Percentiles rank a stretch among this genome's conserved stretches.
Evolutionary conservation across 129 eudicot species (phyloP).

Genomic region (Helianthus tuberosus): DNA sequence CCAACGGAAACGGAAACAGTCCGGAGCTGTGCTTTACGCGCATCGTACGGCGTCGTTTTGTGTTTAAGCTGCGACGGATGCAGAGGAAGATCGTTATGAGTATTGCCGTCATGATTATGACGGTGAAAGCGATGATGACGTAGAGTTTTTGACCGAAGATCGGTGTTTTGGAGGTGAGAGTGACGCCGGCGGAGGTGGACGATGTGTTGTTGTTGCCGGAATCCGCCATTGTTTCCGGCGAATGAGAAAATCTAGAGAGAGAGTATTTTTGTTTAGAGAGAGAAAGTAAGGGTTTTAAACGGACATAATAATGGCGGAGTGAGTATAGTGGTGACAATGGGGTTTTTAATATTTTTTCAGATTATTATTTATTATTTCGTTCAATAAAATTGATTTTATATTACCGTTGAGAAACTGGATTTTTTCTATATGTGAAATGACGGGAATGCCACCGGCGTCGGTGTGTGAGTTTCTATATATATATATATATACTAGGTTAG

Average conservation of each 20-base stretch:
- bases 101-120: slow-evolving; percentile 33
- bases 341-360: neutral
- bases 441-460: slow-evolving; percentile 30
- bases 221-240: slow-evolving; percentile 47
- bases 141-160: slow-evolving; percentile 66
- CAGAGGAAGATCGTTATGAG: slow-evolving; percentile 44
- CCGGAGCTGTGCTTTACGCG: slow-evolving; percentile 56
- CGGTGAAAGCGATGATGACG: slow-evolving; percentile 50
- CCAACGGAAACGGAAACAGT: slow-evolving; percentile 62
- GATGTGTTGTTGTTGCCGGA: slow-evolving; percentile 36
- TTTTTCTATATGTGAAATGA: slow-evolving; percentile 10
- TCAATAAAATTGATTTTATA: neutral
- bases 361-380: neutral
- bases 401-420: slow-evolving; percentile 19
- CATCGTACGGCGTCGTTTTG: slow-evolving; percentile 52
- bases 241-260: neutral
- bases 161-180: slow-evolving; percentile 52
- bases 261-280: slow-evolving; percentile 25
- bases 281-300: slow-evolving; percentile 27
- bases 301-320: slow-evolving; percentile 35
- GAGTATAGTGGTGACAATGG: neutral
- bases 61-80: slow-evolving; percentile 39
- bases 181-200: slow-evolving; percentile 21
- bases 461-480: neutral
- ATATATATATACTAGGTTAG: too few species aligned